Evolutionary conservation across 306 rosid genomes (phyloP), one percentile per base, ranked within the genome.

Genomic region (Ormosia semicastrata): DNA sequence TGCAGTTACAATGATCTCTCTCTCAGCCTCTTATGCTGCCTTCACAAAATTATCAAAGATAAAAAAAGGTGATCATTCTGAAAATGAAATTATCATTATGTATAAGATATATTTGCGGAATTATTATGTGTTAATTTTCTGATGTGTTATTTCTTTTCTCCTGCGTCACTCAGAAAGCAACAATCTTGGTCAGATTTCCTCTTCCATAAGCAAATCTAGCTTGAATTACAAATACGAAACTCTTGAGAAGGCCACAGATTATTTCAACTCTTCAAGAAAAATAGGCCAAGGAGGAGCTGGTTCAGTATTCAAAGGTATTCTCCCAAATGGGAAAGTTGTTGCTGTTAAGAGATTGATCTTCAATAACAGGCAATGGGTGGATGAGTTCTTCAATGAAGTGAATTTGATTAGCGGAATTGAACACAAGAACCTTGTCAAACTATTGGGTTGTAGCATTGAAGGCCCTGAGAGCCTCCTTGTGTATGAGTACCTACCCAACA

Each of bases 381-480:
- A 92, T 73, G 97, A 92, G 74, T 94, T 94, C 89, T 94, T 94
- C 93, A 94, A 94, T 76, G 98, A 94, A 74, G 98, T 94, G 15
- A 92, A 92, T 81, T 84, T 94, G 74, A 89, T 94, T 66, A 88
- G 91, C 0, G 94, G 90, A 81, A 87, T 91, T 47, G 87, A 90
- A 57, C 98, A 94, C 92, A 86, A 92, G 85, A 91, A 92, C 80
- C 97, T 94, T 39, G 93, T 94, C 50, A 71, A 84, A 62, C 91
- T 94, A 77, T 81, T 94, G 82, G 98, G 98, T 24, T 94, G 98
- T 59, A 94, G 97, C 89, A 92, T 94, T 53, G 98, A 94, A 91
- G 98, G 98, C 41, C 98, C 98, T 5, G 98, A 94, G 90, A 94
- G 98, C 60, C 89, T 94, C 71, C 90, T 94, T 54, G 97, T 94